Evolutionary conservation across 345 rosid genomes (phyloP).

Genomic region (Cardamine chenopodiifolia): DNA sequence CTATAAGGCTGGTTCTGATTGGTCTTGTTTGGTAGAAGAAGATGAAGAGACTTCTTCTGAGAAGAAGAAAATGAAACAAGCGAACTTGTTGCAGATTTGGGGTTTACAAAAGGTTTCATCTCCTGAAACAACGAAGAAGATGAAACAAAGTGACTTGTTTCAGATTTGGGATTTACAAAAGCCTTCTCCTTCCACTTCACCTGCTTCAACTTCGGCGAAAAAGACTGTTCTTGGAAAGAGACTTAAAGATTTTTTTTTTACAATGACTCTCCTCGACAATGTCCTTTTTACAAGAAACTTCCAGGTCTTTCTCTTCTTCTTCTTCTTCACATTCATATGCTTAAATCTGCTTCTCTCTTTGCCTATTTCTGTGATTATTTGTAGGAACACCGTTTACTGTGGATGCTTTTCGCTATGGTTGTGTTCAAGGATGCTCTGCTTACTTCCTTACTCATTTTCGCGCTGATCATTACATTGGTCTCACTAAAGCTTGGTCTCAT

Average conservation of each 20-base stretch:
- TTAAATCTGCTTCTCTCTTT: not conserved
- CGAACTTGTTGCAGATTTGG: conserved; percentile 62
- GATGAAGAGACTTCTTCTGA: conserved; percentile 7
- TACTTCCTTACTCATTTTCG: conserved; percentile 86
- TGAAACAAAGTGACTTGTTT: conserved; percentile 61
- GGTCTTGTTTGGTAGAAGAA: conserved; percentile 52
- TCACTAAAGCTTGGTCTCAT: conserved; percentile 68
- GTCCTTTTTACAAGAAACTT: conserved; percentile 81
- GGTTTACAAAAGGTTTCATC: conserved; percentile 46
- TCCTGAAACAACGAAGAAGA: conserved; percentile 43
- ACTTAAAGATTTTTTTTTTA: conserved; percentile 14
- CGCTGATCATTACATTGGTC: conserved; percentile 77
- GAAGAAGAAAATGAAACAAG: conserved; percentile 30
- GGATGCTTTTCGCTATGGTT: conserved; percentile 80
- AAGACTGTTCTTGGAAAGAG: conserved; percentile 21
- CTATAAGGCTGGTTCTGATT: conserved; percentile 64
- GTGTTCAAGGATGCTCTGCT: conserved; percentile 63
- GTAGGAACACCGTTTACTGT: conserved; percentile 72
- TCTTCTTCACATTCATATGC: not conserved
- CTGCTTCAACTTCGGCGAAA: conserved; percentile 22
- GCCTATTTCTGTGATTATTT: conserved; percentile 7
- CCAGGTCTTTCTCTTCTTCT: conserved; percentile 50
- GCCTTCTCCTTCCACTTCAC: conserved; percentile 35
- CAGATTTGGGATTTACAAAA: conserved; percentile 67
- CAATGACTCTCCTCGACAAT: conserved; percentile 46